phyloP scores from a whole-genome alignment of 805 yeast species.

The Saccharomyces jurei region DNA sequence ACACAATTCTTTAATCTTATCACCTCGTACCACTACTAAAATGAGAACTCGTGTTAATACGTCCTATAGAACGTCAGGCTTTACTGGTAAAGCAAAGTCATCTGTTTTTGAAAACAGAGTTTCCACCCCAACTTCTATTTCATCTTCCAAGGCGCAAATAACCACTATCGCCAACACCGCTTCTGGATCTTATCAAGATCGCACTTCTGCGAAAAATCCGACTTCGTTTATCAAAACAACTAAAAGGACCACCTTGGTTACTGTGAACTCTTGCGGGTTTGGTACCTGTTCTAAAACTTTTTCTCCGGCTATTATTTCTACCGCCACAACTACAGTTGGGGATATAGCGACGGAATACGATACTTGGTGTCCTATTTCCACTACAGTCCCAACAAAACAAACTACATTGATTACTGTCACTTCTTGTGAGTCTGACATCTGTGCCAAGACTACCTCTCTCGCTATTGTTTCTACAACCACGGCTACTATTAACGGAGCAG shows the following conservation, averaged over 20 bases:
- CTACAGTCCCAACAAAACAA: slow-evolving; percentile 12
- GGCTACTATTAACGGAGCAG: slow-evolving; percentile 17
- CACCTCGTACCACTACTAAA: too few species aligned
- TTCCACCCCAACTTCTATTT: background rate
- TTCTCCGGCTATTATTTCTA: slow-evolving; percentile 5
- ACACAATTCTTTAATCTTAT: too few species aligned
- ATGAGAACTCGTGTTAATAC: too few species aligned
- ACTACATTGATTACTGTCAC: slow-evolving; percentile 24
- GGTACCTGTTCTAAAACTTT: slow-evolving; percentile 10
- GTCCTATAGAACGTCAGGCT: background rate
- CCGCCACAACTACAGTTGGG: slow-evolving; percentile 3
- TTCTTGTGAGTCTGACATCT: slow-evolving; percentile 17
- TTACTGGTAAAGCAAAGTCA: background rate
- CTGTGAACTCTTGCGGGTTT: slow-evolving; percentile 15
- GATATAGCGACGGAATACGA: slow-evolving; percentile 11
- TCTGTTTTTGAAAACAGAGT: too few species aligned
- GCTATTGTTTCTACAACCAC: slow-evolving; percentile 19
- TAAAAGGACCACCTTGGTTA: slow-evolving; percentile 14
- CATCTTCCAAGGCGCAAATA: background rate
- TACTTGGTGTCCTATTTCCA: slow-evolving; percentile 19
- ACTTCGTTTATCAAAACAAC: slow-evolving; percentile 1
- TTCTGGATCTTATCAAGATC: background rate
- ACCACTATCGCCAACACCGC: background rate
- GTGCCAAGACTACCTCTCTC: slow-evolving; percentile 11
- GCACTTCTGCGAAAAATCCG: slow-evolving; percentile 3